These are phyloP conservation scores for Selaginella tamariscina DNA, from an alignment of 75 land plant genomes.

Conservation along the genomic window DNA sequence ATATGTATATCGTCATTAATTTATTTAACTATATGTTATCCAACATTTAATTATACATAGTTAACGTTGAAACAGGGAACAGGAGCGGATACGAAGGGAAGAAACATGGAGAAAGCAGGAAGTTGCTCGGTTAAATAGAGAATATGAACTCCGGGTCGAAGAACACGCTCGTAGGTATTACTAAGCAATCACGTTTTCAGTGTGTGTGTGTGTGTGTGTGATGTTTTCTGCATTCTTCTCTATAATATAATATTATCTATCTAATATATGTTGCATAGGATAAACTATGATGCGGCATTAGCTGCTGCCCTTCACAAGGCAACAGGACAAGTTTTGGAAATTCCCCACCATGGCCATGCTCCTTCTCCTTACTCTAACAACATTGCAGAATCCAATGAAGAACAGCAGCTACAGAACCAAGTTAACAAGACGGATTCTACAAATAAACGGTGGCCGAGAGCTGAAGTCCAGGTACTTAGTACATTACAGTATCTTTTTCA, in stretches of 20 bases:
- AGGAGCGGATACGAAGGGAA: constrained; percentile 30
- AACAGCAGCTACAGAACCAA: not conserved
- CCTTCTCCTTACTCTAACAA: not conserved
- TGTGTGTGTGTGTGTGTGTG: too few species aligned
- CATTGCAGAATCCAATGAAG: not conserved
- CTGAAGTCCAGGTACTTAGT: constrained; percentile 44
- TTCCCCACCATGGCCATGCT: not conserved
- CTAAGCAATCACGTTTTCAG: too few species aligned
- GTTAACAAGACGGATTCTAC: constrained; percentile 16
- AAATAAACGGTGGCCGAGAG: constrained; percentile 51
- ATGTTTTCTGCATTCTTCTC: too few species aligned
- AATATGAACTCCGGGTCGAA: constrained; percentile 28
- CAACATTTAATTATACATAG: too few species aligned
- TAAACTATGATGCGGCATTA: constrained; percentile 26
- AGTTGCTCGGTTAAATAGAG: constrained; percentile 26
- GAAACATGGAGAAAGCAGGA: constrained; percentile 38
- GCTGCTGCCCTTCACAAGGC: constrained; percentile 31
- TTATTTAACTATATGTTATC: too few species aligned
- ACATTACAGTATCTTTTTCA: too few species aligned
- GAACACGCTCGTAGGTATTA: constrained; percentile 18
- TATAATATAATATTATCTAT: too few species aligned
- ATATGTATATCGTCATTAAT: too few species aligned
- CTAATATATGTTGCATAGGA: too few species aligned
- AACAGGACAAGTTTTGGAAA: constrained; percentile 27
- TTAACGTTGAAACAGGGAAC: too few species aligned